phyloP scores from a whole-genome alignment of 306 rosid species.

The Pyrus bretschneideri region DNA sequence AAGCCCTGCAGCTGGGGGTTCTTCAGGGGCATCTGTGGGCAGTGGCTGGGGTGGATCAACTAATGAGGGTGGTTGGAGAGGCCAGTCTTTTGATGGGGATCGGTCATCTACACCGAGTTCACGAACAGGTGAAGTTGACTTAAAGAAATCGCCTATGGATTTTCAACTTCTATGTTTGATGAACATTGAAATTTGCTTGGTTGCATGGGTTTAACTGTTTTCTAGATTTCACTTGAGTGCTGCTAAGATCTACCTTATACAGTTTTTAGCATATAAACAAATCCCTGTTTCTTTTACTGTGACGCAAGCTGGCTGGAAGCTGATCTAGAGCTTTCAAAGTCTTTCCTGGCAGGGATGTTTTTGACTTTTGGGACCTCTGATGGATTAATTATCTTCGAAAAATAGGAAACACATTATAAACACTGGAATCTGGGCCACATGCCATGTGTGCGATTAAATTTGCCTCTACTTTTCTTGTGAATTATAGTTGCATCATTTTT shows the following conservation, averaged over 20 bases:
- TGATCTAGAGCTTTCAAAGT: too few species aligned
- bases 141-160: background rate
- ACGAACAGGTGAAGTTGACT: slow-evolving; percentile 55
- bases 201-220: background rate
- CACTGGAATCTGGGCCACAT: too few species aligned
- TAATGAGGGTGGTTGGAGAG: slow-evolving; percentile 76
- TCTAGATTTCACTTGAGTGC: background rate
- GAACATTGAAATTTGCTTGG: too few species aligned
- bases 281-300: too few species aligned
- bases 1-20: slow-evolving; percentile 92
- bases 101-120: slow-evolving; percentile 87
- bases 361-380: too few species aligned
- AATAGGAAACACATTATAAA: too few species aligned
- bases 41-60: slow-evolving; percentile 83
- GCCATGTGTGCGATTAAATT: too few species aligned
- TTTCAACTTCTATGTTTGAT: background rate
- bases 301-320: too few species aligned
- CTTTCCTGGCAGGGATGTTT: too few species aligned
- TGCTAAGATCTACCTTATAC: background rate
- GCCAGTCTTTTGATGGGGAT: slow-evolving; percentile 72
- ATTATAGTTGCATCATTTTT: background rate
- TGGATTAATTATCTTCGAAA: too few species aligned
- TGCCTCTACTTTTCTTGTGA: too few species aligned
- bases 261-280: background rate
- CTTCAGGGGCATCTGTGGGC: slow-evolving; percentile 72